phyloP scores from a whole-genome alignment of 805 yeast genomes.

The Cyberlindnera nakhonratchasimensis region DNA sequence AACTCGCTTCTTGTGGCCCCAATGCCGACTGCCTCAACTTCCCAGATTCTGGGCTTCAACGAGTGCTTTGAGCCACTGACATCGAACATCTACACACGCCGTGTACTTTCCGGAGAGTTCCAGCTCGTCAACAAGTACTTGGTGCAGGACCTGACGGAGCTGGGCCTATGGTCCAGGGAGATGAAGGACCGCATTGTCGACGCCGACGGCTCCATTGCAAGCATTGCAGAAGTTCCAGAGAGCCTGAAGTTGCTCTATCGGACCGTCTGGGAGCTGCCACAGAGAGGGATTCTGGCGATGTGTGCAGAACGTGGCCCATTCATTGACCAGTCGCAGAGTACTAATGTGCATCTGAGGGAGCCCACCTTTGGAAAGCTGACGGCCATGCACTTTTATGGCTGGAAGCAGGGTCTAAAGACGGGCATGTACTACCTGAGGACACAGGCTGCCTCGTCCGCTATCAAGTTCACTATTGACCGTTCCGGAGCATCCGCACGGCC shows the following conservation, averaged over 20 bases:
- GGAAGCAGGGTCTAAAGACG: slow-evolving; percentile 97
- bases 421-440: slow-evolving; percentile 98
- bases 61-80: slow-evolving; percentile 97
- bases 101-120: slow-evolving; percentile 91
- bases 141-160: slow-evolving; percentile 71
- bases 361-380: slow-evolving; percentile 97
- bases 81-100: slow-evolving; percentile 84
- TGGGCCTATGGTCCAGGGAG: slow-evolving; percentile 78
- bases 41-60: slow-evolving; percentile 89
- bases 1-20: slow-evolving; percentile 90
- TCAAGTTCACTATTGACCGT: slow-evolving; percentile 72
- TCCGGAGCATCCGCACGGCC: too few species aligned
- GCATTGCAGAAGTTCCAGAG: slow-evolving; percentile 66
- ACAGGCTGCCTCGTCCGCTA: slow-evolving; percentile 96
- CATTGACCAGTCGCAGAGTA: slow-evolving; percentile 89
- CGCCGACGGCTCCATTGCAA: slow-evolving; percentile 82
- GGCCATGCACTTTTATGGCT: slow-evolving; percentile 97
- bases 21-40: slow-evolving; percentile 98
- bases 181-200: slow-evolving; percentile 75
- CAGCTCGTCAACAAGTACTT: slow-evolving; percentile 89
- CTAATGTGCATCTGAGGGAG: slow-evolving; percentile 81
- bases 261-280: slow-evolving; percentile 90
- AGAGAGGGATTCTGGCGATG: slow-evolving; percentile 65
- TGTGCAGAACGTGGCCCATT: slow-evolving; percentile 89
- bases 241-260: slow-evolving; percentile 69